A percentile compares a stretch with the other conserved stretches of the same genome.
Evolutionary conservation across 805 yeast genomes (phyloP).

Genomic region (Yarrowia deformans): DNA sequence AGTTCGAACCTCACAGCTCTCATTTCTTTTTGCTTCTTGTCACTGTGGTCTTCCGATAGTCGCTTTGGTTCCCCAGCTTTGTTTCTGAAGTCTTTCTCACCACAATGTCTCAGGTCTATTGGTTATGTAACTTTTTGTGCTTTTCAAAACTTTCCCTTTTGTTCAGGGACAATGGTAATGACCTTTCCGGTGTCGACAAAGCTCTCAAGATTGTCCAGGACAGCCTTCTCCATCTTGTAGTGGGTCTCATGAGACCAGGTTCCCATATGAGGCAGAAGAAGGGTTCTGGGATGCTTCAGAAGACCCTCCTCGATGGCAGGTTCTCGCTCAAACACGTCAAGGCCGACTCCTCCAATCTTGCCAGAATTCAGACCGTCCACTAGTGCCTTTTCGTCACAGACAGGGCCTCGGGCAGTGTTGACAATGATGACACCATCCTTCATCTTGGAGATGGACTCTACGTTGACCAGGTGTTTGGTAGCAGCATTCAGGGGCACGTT

Average conservation of each 20-base stretch:
- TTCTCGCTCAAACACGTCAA: slow-evolving; percentile 68
- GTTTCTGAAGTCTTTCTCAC: too few species aligned
- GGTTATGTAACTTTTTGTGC: background rate
- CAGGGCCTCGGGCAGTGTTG: slow-evolving; percentile 69
- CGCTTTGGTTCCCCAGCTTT: too few species aligned
- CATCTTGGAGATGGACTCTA: slow-evolving; percentile 56
- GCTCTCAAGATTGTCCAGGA: slow-evolving; percentile 69
- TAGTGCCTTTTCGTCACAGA: slow-evolving; percentile 62
- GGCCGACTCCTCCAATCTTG: slow-evolving; percentile 60
- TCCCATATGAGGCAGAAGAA: slow-evolving; percentile 65
- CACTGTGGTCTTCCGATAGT: background rate
- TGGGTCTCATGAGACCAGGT: slow-evolving; percentile 56
- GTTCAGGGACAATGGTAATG: slow-evolving; percentile 79
- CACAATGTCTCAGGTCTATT: background rate
- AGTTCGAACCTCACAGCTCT: slow-evolving; percentile 45
- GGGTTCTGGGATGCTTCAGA: slow-evolving; percentile 55
- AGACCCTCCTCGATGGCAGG: slow-evolving; percentile 61
- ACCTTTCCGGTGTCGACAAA: slow-evolving; percentile 72
- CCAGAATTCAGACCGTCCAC: slow-evolving; percentile 58
- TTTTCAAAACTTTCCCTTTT: slow-evolving; percentile 41
- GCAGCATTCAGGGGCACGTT: slow-evolving; percentile 62
- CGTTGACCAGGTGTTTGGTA: slow-evolving; percentile 60
- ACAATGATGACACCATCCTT: slow-evolving; percentile 63
- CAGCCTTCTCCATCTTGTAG: slow-evolving; percentile 79
- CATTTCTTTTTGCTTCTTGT: slow-evolving; percentile 21